Conservation (phyloP, 2,329 filamentous ascomycete genomes). For the Fusarium brachygibbosum region DNA sequence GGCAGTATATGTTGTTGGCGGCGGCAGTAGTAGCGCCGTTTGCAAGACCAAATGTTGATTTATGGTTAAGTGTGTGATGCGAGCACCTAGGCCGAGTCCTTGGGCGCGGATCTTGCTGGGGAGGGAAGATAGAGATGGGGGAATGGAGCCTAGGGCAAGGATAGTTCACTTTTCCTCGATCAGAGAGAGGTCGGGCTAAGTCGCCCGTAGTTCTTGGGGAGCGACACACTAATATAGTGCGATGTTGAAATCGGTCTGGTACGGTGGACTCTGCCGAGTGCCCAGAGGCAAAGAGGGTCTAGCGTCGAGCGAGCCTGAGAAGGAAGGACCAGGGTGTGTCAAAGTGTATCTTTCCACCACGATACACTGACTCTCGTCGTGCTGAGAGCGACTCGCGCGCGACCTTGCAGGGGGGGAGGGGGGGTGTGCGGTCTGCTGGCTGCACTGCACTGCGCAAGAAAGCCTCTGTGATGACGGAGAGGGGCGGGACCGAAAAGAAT, state of each 20-base stretch:
- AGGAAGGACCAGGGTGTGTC: conserved; percentile 49
- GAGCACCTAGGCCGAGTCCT: conserved; percentile 53
- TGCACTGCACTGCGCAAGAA: conserved; percentile 43
- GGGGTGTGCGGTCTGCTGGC: conserved; percentile 31
- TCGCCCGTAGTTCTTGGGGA: conserved; percentile 54
- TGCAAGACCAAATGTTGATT: conserved; percentile 48
- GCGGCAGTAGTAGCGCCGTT: conserved; percentile 54
- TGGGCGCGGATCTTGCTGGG: conserved; percentile 53
- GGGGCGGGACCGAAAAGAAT: conserved; percentile 51
- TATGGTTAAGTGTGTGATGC: conserved; percentile 53
- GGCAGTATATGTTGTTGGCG: conserved; percentile 55
- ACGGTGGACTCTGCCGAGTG: conserved; percentile 52
- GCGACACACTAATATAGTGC: conserved; percentile 59
- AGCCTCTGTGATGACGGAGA: conserved; percentile 47
- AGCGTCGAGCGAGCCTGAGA: conserved; percentile 53
- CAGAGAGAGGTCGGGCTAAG: conserved; percentile 51
- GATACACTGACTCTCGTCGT: conserved; percentile 50
- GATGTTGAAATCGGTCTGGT: conserved; percentile 52
- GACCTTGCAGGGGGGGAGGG: conserved; percentile 36
- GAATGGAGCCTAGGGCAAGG: conserved; percentile 50
- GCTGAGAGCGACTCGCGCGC: conserved; percentile 48
- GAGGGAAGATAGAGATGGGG: conserved; percentile 46
- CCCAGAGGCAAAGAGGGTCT: conserved; percentile 54
- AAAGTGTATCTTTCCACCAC: conserved; percentile 48
- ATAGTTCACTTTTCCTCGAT: conserved; percentile 51